Conservation (phyloP, 1,139 yeast species). For the Hyphopichia khmerensis region DNA sequence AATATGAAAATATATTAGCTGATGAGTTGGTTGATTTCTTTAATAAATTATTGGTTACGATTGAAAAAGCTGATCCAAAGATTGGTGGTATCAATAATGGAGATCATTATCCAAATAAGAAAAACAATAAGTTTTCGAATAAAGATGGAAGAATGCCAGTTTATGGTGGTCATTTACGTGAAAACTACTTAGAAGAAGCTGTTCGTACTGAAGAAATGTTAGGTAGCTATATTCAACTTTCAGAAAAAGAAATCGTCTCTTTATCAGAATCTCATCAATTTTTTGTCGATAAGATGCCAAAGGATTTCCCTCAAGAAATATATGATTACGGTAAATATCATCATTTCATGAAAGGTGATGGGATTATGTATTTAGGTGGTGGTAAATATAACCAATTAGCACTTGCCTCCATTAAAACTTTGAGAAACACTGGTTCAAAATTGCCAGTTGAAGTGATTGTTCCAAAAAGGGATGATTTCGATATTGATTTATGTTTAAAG, state of each 20-base stretch:
- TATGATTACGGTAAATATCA: constrained; percentile 18
- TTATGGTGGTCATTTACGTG: constrained; percentile 38
- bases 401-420: constrained; percentile 50
- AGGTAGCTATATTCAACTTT: constrained; percentile 19
- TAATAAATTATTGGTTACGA: constrained; percentile 13
- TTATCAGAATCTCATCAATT: constrained; percentile 20
- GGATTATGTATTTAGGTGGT: constrained; percentile 66
- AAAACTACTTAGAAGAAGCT: constrained; percentile 28
- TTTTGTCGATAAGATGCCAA: constrained; percentile 19
- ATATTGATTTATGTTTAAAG: constrained; percentile 28
- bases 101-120: constrained; percentile 25
- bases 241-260: constrained; percentile 17
- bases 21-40: constrained; percentile 17
- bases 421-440: constrained; percentile 53
- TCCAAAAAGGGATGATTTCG: constrained; percentile 28
- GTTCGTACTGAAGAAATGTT: constrained; percentile 26
- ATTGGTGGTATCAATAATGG: constrained; percentile 23
- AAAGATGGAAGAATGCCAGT: constrained; percentile 26
- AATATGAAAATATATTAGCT: constrained; percentile 18
- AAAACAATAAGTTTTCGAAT: constrained; percentile 19
- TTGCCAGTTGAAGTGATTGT: constrained; percentile 57
- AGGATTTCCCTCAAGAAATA: constrained; percentile 21
- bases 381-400: constrained; percentile 58
- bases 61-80: constrained; percentile 22
- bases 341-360: constrained; percentile 45